Evolutionary conservation across 345 rosid species (phyloP), one percentile per base, ranked within the genome.

Genomic region (Diplotaxis tenuifolia): DNA sequence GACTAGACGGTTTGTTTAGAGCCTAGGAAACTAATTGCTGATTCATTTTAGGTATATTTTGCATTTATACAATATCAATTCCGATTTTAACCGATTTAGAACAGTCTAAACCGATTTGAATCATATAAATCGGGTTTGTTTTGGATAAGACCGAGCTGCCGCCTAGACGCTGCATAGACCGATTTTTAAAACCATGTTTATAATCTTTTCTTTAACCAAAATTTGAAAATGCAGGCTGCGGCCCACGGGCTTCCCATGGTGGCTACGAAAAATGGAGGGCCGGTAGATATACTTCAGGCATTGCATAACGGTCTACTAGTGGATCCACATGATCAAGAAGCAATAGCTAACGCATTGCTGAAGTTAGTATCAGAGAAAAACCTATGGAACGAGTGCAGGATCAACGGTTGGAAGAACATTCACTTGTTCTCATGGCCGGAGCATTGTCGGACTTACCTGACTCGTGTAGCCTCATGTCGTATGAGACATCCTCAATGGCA

Each of bases 161-260:
- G n/a, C n/a, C n/a, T n/a, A n/a, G n/a, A n/a, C n/a, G n/a, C n/a
- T n/a, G n/a, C n/a, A n/a, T n/a, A n/a, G n/a, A n/a, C n/a, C n/a
- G n/a, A n/a, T n/a, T n/a, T n/a, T n/a, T n/a, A n/a, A n/a, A n/a
- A n/a, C n/a, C n/a, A n/a, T n/a, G n/a, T 38, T 38, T 38, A 11
- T 36, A 3, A 34, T 0, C 5, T 38, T 31, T 38, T 38, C n/a
- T 38, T 16, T 25, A 61, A 38, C 63, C 27, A 68, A 18, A 49
- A 5, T 0, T 47, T 5, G 4, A 49, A 68, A 45, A 56, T 78
- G 72, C 71, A 94, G 99, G 99, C 99, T 62, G 96, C 99, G 32
- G 99, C 97, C 0, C 96, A 95, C 54, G 99, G 99, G 67, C 96
- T 95, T 76, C 99, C 99, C 0, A 89, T 91, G 92, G 99, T 95